Evolutionary conservation across 2,329 filamentous ascomycete genomes (phyloP), one percentile per base, ranked within the genome.

Genomic region (Penicillium freii): DNA sequence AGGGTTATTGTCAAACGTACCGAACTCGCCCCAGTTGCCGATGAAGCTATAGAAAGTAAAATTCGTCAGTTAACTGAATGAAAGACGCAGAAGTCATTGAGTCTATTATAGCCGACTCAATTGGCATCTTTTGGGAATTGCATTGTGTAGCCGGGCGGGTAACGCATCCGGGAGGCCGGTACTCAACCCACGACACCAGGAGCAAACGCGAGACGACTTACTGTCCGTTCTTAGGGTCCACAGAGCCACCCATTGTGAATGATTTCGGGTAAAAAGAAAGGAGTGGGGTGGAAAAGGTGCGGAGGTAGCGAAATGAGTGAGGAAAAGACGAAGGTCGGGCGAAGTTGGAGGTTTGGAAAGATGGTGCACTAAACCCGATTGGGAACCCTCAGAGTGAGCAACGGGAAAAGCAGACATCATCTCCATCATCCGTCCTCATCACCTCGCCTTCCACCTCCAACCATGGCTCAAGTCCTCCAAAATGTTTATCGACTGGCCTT

Each of bases 21-120:
- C 89, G 65, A 92, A 79, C 70, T 81, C 79, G 71, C 90, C 90
- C 88, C 89, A 93, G 75, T 78, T 78, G 67, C 90, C 90, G 58
- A 92, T 78, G 77, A 81, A 92, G 74, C 90, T 92, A 68, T 65
- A 62, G 21, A 38, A 60, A 59, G 54, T 11, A 25, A 27, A 51
- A 46, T 39, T 51, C 29, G 63, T 77, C 60, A 75, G 70, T 58
- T 46, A 51, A 47, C 42, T 40, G 27, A 31, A 45, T 7, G 1
- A 21, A 21, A 45, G 21, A 4, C 1, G 1, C 11, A 54, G 45
- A 11, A 47, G 21, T 25, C 36, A 56, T 47, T 48, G 10, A 23
- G 19, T 15, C 17, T 21, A 11, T 21, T 38, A 2, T 21, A 17
- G 15, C 17, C 10, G 15, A 29, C 40, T 44, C 50, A 54, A 49